phyloP scores from a whole-genome alignment of 345 rosid genomes.

The Murraya koenigii region DNA sequence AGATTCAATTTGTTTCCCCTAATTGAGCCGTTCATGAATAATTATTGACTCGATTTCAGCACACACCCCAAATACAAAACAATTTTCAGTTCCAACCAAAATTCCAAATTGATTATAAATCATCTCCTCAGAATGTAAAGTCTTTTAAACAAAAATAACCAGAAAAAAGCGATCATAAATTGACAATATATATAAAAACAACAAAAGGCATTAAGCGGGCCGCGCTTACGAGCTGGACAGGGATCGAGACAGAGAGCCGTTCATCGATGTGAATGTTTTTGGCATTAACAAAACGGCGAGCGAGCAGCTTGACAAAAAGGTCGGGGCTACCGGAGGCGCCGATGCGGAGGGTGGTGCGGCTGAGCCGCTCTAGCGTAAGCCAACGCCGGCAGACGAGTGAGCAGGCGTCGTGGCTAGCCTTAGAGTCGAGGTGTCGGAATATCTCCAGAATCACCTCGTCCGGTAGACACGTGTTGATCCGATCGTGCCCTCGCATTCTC shows the following conservation, averaged over 20 bases:
- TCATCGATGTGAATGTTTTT: conserved; percentile 70
- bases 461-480: conserved; percentile 70
- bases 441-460: conserved; percentile 80
- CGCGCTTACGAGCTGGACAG: conserved; percentile 32
- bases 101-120: neutral
- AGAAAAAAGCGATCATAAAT: neutral
- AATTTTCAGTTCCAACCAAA: neutral
- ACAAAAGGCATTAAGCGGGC: neutral
- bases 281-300: conserved; percentile 66
- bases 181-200: neutral
- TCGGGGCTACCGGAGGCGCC: conserved; percentile 80
- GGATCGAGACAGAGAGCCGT: conserved; percentile 55
- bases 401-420: conserved; percentile 67
- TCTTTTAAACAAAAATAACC: neutral
- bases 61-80: too few species aligned
- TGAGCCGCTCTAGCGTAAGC: conserved; percentile 71
- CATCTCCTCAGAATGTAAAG: neutral
- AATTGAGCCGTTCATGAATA: neutral
- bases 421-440: conserved; percentile 63
- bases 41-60: neutral
- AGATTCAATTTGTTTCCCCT: neutral
- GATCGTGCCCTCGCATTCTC: conserved; percentile 69
- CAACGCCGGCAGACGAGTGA: conserved; percentile 94
- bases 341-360: conserved; percentile 78
- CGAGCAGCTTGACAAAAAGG: conserved; percentile 53